These are phyloP conservation scores for Arthrobotrys megalospora DNA, from an alignment of 2,329 filamentous ascomycete genomes.

Conservation along the genomic window DNA sequence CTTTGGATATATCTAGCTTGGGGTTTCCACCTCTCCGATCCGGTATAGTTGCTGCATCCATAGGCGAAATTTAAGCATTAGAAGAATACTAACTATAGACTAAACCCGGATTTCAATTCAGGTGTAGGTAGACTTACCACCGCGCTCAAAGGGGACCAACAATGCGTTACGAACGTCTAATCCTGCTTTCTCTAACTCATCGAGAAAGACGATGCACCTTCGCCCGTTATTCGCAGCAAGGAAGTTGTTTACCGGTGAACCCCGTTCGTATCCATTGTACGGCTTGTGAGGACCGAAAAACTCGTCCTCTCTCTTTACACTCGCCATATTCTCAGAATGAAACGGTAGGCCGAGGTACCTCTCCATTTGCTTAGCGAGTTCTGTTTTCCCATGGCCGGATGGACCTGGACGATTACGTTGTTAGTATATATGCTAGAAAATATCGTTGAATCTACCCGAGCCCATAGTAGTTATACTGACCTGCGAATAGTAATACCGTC, in stretches of 20 bases:
- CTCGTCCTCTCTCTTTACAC: conserved; percentile 67
- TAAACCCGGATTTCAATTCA: too few relatives aligned
- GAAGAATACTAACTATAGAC: too few relatives aligned
- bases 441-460: too few relatives aligned
- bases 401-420: conserved; percentile 62
- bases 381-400: conserved; percentile 71
- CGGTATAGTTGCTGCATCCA: conserved; percentile 50
- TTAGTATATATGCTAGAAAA: too few relatives aligned
- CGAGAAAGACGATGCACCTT: conserved; percentile 70
- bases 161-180: conserved; percentile 68
- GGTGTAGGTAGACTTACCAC: conserved; percentile 5
- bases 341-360: conserved; percentile 67
- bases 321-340: conserved; percentile 68
- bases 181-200: conserved; percentile 72
- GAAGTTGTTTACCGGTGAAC: conserved; percentile 71
- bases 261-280: conserved; percentile 66
- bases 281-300: conserved; percentile 69
- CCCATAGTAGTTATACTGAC: conserved; percentile 62
- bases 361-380: conserved; percentile 69
- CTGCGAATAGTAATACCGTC: conserved; percentile 69
- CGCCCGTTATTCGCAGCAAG: conserved; percentile 67
- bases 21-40: conserved; percentile 50
- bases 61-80: conserved; percentile 57
- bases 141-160: conserved; percentile 68
- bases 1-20: conserved; percentile 68